Percentiles rank a stretch among this genome's conserved stretches.
Conservation (phyloP, 2,329 filamentous ascomycete genomes). For the Moelleriella libera region DNA sequence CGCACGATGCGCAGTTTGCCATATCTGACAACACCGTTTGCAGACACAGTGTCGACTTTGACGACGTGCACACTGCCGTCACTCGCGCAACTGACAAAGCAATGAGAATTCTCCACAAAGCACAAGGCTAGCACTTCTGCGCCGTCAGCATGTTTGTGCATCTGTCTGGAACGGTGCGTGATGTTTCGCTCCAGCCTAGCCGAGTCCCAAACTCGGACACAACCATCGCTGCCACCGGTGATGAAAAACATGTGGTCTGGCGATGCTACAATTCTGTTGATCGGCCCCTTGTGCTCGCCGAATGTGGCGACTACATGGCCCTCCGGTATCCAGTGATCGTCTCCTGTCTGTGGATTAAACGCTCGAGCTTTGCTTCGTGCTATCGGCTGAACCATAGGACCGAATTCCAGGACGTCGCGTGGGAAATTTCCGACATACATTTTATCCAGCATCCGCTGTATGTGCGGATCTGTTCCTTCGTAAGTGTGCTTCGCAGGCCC, state of each 20-base stretch:
- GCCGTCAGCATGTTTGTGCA: conserved; percentile 59
- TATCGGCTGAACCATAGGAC: conserved; percentile 63
- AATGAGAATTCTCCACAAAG: conserved; percentile 88
- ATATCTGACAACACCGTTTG: conserved; percentile 50
- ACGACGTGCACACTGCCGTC: conserved; percentile 87
- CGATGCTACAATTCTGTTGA: conserved; percentile 69
- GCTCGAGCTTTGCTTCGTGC: conserved; percentile 39
- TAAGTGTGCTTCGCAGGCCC: conserved; percentile 63
- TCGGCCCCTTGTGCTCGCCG: conserved; percentile 68
- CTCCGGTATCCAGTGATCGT: conserved; percentile 62
- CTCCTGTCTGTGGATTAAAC: conserved; percentile 20
- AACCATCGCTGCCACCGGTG: conserved; percentile 82
- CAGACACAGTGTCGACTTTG: conserved; percentile 48
- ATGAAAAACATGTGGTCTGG: conserved; percentile 93
- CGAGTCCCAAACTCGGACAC: conserved; percentile 87
- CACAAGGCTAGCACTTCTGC: conserved; percentile 68
- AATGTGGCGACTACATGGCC: conserved; percentile 79
- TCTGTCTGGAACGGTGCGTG: conserved; percentile 73
- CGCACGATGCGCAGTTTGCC: conserved; percentile 63
- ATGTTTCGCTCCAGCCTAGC: conserved; percentile 82
- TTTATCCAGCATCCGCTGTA: conserved; percentile 61
- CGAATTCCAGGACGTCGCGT: conserved; percentile 55
- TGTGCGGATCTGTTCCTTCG: conserved; percentile 58
- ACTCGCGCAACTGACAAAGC: conserved; percentile 78
- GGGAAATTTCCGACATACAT: conserved; percentile 67